phyloP scores from a whole-genome alignment of 352 stramenopile genomes.

The Pythium aquatile region DNA sequence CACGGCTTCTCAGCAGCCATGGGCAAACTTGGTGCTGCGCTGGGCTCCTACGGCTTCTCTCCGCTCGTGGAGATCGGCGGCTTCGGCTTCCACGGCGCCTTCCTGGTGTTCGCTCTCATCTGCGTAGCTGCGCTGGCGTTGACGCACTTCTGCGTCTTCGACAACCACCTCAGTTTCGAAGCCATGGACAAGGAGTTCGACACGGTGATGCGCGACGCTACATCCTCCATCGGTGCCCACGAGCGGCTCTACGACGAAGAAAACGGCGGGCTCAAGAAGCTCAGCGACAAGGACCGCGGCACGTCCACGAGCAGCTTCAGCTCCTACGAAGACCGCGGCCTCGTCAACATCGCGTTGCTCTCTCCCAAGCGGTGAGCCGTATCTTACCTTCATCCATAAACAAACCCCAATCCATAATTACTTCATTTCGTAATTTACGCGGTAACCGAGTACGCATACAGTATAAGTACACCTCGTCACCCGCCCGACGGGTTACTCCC shows the following conservation, averaged over 20 bases:
- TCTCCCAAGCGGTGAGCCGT: background rate
- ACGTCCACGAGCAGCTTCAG: conserved; percentile 17
- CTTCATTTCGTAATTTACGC: background rate
- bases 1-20: conserved; percentile 86
- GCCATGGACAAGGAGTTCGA: conserved; percentile 32
- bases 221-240: background rate
- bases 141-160: conserved; percentile 32
- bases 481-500: background rate
- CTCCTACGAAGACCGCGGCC: conserved; percentile 14
- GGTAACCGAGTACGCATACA: background rate
- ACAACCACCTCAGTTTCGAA: conserved; percentile 25
- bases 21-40: conserved; percentile 83
- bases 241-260: conserved; percentile 6
- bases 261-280: conserved; percentile 16
- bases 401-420: background rate
- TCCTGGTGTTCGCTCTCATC: conserved; percentile 27
- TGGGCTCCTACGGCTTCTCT: conserved; percentile 49
- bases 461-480: background rate
- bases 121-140: conserved; percentile 27
- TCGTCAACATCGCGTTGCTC: background rate
- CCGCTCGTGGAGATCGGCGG: conserved; percentile 11
- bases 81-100: conserved; percentile 29
- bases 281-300: conserved; percentile 8
- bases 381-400: background rate
- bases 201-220: conserved; percentile 12